Evolutionary conservation across 1,284 basidiomycete genomes (phyloP), one percentile per base, ranked within the genome.

Genomic region (Porodaedalea pini): DNA sequence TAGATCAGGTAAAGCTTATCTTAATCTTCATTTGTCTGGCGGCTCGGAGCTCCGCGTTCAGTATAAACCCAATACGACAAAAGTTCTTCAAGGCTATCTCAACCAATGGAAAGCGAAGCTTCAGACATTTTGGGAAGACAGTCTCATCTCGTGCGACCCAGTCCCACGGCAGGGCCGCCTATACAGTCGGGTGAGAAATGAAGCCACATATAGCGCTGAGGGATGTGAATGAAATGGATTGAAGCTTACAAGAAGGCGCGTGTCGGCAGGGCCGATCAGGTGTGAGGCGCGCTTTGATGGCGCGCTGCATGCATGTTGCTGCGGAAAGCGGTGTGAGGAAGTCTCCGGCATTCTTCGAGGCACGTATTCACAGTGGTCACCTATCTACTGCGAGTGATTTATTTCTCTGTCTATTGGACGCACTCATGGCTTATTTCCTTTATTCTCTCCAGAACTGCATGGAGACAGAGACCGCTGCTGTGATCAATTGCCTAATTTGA

Each of bases 271-370:
- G 25, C 29, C n/a, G 27, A 54, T 54, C 51, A 44, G 6, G 8
- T 43, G 23, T 56, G 54, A 51, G 40, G 48, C 25, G 54, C 54
- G 47, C 32, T 21, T 37, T 56, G 47, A 56, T 56, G 47, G 54
- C 54, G 54, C 47, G 21, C 34, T 43, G 21, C 39, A 50, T 50
- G 34, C 53, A 17, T 43, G 15, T 34, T 50, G 48, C 54, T 56
- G 54, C 54, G 54, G 54, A 56, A 27, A 17, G 45, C 47, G 27
- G 47, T 56, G 34, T 31, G 47, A 36, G n/a, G 43, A 41, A 39
- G 11, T 23, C 19, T 8, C 10, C 10, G 45, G 13, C 13, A 47
- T 27, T 47, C 29, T 8, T 47, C 2, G 25, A 47, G 25, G 45
- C 25, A 47, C 25, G 29, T 13, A 47, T 7, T n/a, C 25, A 47